These are phyloP conservation scores for Pholiota microspora DNA, from an alignment of 768 basidiomycete genomes.

Conservation along the genomic window DNA sequence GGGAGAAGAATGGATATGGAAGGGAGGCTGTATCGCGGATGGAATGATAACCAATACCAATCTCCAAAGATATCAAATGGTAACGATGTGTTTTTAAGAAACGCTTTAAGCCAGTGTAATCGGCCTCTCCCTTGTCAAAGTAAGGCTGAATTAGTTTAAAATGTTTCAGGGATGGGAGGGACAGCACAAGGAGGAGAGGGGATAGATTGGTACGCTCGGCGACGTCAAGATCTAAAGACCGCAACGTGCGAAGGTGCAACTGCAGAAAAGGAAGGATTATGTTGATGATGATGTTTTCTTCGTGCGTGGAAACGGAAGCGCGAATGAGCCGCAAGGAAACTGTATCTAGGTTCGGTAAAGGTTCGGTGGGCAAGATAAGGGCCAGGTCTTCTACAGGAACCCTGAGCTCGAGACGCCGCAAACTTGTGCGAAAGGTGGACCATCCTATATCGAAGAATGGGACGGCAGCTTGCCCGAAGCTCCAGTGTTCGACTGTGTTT, in stretches of 20 bases:
- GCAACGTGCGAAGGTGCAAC: constrained; percentile 17
- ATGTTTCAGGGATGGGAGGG: constrained; percentile 16
- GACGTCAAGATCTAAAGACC: constrained; percentile 12
- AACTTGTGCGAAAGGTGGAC: constrained; percentile 18
- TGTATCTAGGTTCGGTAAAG: constrained; percentile 17
- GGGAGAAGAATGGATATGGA: constrained; percentile 10
- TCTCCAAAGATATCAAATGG: constrained; percentile 14
- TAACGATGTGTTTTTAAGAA: constrained; percentile 19
- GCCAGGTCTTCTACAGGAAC: constrained; percentile 22
- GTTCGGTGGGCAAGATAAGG: constrained; percentile 8
- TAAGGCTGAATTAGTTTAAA: constrained; percentile 19
- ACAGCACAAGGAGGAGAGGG: constrained; percentile 13
- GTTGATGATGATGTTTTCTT: constrained; percentile 8
- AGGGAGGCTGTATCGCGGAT: background rate
- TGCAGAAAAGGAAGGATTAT: constrained; percentile 24
- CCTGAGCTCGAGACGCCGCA: constrained; percentile 17
- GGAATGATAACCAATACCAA: constrained; percentile 6
- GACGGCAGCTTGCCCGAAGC: constrained; percentile 4
- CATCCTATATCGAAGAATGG: constrained; percentile 18
- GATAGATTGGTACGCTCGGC: constrained; percentile 17
- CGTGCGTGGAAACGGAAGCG: constrained; percentile 16
- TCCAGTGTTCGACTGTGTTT: constrained; percentile 2
- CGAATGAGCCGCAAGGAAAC: constrained; percentile 18
- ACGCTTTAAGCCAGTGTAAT: constrained; percentile 18
- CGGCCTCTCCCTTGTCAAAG: constrained; percentile 11